Evolutionary conservation across 164 flowering plant species (phyloP), one percentile per base, ranked within the genome.

Genomic region (Kalanchoe fedtschenkoi): DNA sequence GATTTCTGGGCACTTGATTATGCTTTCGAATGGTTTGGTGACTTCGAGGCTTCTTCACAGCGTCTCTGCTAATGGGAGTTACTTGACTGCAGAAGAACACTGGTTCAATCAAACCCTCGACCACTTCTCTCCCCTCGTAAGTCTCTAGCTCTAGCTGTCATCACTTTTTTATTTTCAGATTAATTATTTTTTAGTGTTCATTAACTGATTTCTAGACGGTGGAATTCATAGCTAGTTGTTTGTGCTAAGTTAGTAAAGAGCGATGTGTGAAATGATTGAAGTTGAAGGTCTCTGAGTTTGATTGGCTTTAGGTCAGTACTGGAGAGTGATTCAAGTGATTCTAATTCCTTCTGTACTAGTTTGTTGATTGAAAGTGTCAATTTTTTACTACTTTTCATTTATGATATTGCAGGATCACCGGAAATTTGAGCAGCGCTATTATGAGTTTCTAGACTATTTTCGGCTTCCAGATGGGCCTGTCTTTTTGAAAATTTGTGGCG

Each of bases 41-140:
- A 51, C 1, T 26, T 51, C 56, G 3, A 51, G 15, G 28, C 26
- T 51, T 26, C 56, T 17, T 4, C 56, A 51, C 5, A 26, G 16
- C 32, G 16, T 1, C 42, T 7, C 61, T 19, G 21, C 61, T 14
- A 14, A 38, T 66, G 66, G 58, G 44, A 60, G 63, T 2, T 87
- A 73, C 76, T 73, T 93, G 72, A 90, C 95, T 53, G 66, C 32
- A 0, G 62, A 79, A 5, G 93, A 78, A 69, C 85, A 66, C 65
- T 95, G 97, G 96, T 76, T 95, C 77, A 72, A 81, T 65, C 97
- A 90, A 63, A 87, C 91, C 29, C 85, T 93, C 65, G 99, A 95
- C 77, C 99, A 95, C 71, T 95, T 79, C 75, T 88, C 97, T 63
- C 97, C 99, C 17, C 76, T 69, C 60, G 98, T 87, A 71, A 22